Base-by-base conservation (phyloP, 225 moss, liverwort and hornwort species). In the Pseudoscleropodium purum region DNA sequence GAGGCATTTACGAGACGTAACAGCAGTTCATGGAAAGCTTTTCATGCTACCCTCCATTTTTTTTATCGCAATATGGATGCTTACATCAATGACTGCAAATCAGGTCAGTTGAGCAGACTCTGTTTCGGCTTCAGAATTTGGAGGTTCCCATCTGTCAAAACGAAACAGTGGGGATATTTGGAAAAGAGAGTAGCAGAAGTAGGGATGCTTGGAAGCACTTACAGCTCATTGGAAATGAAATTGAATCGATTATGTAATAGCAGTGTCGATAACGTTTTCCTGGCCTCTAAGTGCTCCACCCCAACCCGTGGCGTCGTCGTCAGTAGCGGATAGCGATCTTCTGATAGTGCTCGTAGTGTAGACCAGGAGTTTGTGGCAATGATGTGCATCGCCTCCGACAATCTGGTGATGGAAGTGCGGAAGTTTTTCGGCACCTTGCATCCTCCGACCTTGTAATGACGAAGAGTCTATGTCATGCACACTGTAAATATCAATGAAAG, bases 21-120 rank as follows among this genome's bases (percentile, higher is more conserved):
- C 49, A 18, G 62, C 81, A 85, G 33, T 59, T 89, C 39, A 36
- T 82, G 25, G 18, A 73, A n/a, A 19, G 43, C 54, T 41, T 60
- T 39, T 80, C 60, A 39, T 59, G 17, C 80, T 60, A 27, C 47
- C 73, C 92, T 73, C 88, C 84, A 77, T 94, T 92, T 27, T 67
- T 96, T 47, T 47, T 82, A 85, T 88, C 88, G 93, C 27, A 91
- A 90, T 41, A 91, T 94, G 33, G 92, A 93, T 72, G 93, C 56
- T 10, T 66, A 64, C 91, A 83, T 72, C 89, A 57, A 94, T 95
- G 34, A 61, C 85, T 81, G 85, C 88, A 11, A 92, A 94, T 90
- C 94, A 95, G 77, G 84, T 96, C 34, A 95, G 92, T 23, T 90
- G 89, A 89, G 93, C 92, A 69, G 98, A 92, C 80, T 94, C 93